Evolutionary conservation across 306 rosid genomes (phyloP).

Genomic region (Prunus fruticosa): DNA sequence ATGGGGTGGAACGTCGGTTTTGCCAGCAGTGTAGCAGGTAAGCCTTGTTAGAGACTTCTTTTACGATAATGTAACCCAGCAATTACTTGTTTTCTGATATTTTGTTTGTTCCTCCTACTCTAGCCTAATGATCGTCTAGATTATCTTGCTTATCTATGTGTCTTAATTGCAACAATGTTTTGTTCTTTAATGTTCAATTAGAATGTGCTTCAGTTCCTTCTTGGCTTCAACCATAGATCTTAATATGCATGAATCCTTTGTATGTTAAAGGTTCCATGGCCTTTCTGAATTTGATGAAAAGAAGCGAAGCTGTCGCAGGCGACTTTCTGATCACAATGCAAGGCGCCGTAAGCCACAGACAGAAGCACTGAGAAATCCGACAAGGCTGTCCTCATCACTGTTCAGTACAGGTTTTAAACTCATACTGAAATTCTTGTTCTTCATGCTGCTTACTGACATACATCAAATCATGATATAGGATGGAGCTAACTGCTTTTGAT

Average conservation of each 20-base stretch:
- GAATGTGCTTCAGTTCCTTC: slow-evolving; percentile 18
- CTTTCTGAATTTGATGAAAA: slow-evolving; percentile 80
- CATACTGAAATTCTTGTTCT: not conserved
- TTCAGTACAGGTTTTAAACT: slow-evolving; percentile 39
- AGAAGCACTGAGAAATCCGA: slow-evolving; percentile 47
- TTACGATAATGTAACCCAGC: slow-evolving; percentile 9
- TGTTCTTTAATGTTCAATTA: slow-evolving; percentile 6
- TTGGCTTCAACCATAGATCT: slow-evolving; percentile 7
- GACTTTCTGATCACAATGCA: slow-evolving; percentile 94
- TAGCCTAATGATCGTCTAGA: not conserved
- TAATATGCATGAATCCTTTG: slow-evolving; percentile 23
- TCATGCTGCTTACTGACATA: not conserved
- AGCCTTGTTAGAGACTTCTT: slow-evolving; percentile 10
- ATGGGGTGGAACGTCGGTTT: slow-evolving; percentile 73
- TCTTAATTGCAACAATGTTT: not conserved
- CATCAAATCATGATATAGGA: not conserved
- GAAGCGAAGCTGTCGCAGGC: slow-evolving; percentile 94
- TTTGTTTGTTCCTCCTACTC: not conserved
- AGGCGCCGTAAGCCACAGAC: slow-evolving; percentile 92
- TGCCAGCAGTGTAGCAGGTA: slow-evolving; percentile 99
- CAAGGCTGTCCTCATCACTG: slow-evolving; percentile 51
- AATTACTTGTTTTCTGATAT: slow-evolving; percentile 3
- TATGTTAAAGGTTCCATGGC: slow-evolving; percentile 75
- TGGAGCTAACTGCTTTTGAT: not conserved
- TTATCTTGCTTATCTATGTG: not conserved